phyloP scores from a whole-genome alignment of 345 rosid genomes.

The Camelina sativa region DNA sequence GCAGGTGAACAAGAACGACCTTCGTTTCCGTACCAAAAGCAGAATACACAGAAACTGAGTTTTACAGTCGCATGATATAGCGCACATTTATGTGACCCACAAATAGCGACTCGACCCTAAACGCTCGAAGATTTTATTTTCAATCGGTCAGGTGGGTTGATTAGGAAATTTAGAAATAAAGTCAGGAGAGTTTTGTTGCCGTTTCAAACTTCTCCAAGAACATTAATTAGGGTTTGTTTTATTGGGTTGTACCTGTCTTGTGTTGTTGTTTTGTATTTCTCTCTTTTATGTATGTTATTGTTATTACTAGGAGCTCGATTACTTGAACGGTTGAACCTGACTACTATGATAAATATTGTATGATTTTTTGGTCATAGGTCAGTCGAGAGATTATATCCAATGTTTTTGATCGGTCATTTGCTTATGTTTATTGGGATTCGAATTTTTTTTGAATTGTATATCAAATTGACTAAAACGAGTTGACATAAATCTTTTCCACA shows the following conservation, averaged over 20 bases:
- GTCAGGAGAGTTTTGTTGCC: constrained; percentile 16
- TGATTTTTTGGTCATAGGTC: background rate
- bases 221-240: constrained; percentile 16
- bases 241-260: background rate
- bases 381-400: too few species aligned
- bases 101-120: constrained; percentile 9
- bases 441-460: too few species aligned
- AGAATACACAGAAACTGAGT: constrained; percentile 81
- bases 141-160: constrained; percentile 29
- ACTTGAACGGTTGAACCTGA: background rate
- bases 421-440: background rate
- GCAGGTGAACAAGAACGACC: constrained; percentile 60
- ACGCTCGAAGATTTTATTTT: constrained; percentile 19
- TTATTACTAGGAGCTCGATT: background rate
- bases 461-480: too few species aligned
- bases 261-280: constrained; percentile 21
- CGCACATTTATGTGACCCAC: background rate
- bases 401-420: background rate
- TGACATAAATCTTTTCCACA: too few species aligned
- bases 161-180: constrained; percentile 6
- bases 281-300: background rate
- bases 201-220: constrained; percentile 19
- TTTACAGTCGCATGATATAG: background rate
- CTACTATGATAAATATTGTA: constrained; percentile 19
- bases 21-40: constrained; percentile 59